Conservation (phyloP, 371 early-diverging fungal genomes). For the Lichtheimia corymbifera region DNA sequence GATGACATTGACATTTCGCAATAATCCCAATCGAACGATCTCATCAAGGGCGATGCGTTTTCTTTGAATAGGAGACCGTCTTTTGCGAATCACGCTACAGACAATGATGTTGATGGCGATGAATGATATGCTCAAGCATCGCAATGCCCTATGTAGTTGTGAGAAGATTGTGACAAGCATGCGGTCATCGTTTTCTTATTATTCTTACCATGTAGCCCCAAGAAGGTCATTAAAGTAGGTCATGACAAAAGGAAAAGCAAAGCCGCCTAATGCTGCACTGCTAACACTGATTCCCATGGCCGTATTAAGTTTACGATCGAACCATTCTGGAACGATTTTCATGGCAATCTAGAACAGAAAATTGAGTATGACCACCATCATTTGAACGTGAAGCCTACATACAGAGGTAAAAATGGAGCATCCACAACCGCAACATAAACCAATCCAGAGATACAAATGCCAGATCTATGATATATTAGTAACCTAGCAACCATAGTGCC, state of each 20-base stretch:
- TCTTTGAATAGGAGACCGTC: background rate
- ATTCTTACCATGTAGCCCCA: too few relatives aligned
- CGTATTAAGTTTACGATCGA: conserved; percentile 4
- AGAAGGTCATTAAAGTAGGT: background rate
- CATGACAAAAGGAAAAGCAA: conserved; percentile 14
- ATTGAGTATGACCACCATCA: background rate
- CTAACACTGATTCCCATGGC: conserved; percentile 8
- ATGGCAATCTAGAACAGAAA: conserved; percentile 2
- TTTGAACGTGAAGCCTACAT: background rate
- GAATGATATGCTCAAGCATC: conserved; percentile 8
- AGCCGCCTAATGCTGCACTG: conserved; percentile 6
- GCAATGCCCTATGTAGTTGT: background rate
- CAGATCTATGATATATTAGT: conserved; percentile 3
- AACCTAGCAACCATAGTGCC: background rate
- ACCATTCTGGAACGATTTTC: conserved; percentile 12
- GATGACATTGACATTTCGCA: conserved; percentile 6
- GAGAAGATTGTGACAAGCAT: background rate
- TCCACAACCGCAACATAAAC: conserved; percentile 6
- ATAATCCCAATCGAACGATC: background rate
- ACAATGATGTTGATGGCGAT: conserved; percentile 9
- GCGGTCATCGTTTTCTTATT: background rate
- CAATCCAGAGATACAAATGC: conserved; percentile 14
- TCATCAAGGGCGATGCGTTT: background rate
- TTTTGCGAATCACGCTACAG: conserved; percentile 8
- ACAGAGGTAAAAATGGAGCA: background rate